Evolutionary conservation across 805 yeast genomes (phyloP).

Genomic region (Saitoella complicata): DNA sequence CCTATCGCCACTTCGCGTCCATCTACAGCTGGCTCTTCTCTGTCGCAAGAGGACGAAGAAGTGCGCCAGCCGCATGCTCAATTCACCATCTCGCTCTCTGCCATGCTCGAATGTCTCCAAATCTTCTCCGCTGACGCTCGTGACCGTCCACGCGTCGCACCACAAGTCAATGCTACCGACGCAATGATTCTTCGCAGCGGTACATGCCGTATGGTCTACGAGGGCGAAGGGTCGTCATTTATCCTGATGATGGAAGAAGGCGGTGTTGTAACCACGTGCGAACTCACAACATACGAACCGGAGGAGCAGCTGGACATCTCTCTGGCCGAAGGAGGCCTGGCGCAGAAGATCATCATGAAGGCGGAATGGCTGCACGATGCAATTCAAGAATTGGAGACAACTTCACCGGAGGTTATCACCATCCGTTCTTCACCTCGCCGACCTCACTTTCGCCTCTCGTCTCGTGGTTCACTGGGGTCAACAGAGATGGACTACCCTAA

Average conservation of each 20-base stretch:
- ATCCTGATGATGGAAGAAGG: constrained; percentile 1
- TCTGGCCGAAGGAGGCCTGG: not conserved
- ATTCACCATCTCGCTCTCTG: constrained; percentile 1
- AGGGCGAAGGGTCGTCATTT: constrained; percentile 4
- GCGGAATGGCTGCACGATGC: not conserved
- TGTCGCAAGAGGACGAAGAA: constrained; percentile 1
- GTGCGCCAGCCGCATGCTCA: constrained; percentile 2
- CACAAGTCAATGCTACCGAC: constrained; percentile 1
- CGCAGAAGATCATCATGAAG: not conserved
- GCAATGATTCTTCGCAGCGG: too few relatives aligned
- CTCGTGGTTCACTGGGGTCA: not conserved
- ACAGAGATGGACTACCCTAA: constrained; percentile 2
- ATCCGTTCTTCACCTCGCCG: too few relatives aligned
- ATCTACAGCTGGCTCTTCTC: not conserved
- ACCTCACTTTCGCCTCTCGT: not conserved
- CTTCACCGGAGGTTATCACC: too few relatives aligned
- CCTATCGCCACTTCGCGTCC: not conserved
- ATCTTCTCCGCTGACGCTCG: not conserved
- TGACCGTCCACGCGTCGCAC: constrained; percentile 1
- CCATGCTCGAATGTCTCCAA: not conserved
- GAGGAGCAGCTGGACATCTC: not conserved
- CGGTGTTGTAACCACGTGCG: not conserved
- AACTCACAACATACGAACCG: not conserved
- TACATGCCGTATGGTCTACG: constrained; percentile 1
- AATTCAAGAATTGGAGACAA: too few relatives aligned